Percentiles rank a stretch among this genome's conserved stretches.
These are phyloP conservation scores for Aspergillus funiculosus DNA, from an alignment of 495 filamentous ascomycete genomes.

Conservation along the genomic window DNA sequence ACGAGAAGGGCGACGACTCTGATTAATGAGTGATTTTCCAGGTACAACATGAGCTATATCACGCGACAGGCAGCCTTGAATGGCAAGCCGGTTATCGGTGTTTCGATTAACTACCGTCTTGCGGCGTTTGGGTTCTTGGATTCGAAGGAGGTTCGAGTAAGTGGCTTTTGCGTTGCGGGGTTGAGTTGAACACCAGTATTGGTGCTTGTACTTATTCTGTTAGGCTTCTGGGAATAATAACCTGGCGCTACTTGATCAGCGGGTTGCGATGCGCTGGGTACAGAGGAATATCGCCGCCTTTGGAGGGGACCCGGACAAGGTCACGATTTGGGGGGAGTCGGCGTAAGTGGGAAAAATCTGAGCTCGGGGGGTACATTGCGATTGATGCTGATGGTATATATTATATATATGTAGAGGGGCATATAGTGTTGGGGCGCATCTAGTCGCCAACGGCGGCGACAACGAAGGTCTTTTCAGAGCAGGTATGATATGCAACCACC, in stretches of 20 bases:
- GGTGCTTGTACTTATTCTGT: neutral
- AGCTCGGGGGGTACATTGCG: too few species aligned
- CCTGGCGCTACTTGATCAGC: conserved; percentile 47
- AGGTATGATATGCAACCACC: conserved; percentile 17
- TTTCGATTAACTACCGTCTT: conserved; percentile 72
- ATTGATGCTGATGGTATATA: neutral
- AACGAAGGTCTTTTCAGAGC: conserved; percentile 36
- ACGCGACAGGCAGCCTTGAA: conserved; percentile 28
- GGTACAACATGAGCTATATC: conserved; percentile 38
- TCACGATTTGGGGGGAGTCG: conserved; percentile 69
- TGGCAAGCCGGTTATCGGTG: conserved; percentile 59
- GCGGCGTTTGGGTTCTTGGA: conserved; percentile 68
- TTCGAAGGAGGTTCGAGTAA: conserved; percentile 35
- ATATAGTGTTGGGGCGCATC: conserved; percentile 34
- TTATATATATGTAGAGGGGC: conserved; percentile 23
- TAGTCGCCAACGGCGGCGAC: conserved; percentile 31
- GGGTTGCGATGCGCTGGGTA: conserved; percentile 44
- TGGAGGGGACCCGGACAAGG: conserved; percentile 51
- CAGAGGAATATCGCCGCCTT: conserved; percentile 46
- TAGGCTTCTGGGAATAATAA: conserved; percentile 45
- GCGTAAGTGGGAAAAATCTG: conserved; percentile 34
- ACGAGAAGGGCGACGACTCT: neutral
- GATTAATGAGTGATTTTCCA: neutral
- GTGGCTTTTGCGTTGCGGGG: neutral
- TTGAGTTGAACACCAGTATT: neutral